Percentiles rank a stretch among this genome's conserved stretches.
phyloP scores from a whole-genome alignment of 495 filamentous ascomycete species.

The Neurospora tetraspora region DNA sequence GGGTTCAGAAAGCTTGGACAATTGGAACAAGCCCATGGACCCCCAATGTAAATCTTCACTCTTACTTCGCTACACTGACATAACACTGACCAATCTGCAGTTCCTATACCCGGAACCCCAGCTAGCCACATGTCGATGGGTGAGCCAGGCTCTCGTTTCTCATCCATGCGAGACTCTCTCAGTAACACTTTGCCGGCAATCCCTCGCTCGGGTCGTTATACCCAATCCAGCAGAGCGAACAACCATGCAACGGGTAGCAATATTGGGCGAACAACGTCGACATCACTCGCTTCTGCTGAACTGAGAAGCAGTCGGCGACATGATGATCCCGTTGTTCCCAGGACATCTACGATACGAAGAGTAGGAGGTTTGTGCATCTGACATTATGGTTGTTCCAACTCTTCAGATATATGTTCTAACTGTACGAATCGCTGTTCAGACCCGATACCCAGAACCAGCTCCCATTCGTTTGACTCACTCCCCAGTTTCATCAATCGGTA shows the following conservation, averaged over 20 bases:
- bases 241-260: background rate
- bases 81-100: background rate
- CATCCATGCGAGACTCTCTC: background rate
- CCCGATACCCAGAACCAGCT: background rate
- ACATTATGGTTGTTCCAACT: background rate
- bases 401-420: background rate
- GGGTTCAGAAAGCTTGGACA: background rate
- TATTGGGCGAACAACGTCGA: background rate
- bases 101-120: background rate
- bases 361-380: background rate
- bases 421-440: background rate
- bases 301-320: background rate
- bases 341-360: background rate
- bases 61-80: background rate
- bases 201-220: background rate
- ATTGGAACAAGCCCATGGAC: conserved; percentile 2
- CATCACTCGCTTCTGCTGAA: background rate
- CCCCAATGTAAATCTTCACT: conserved; percentile 2
- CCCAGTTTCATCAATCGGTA: background rate
- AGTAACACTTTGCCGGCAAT: background rate
- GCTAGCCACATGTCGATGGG: background rate
- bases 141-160: background rate
- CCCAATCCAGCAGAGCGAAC: background rate
- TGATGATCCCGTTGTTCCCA: background rate
- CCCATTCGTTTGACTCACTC: background rate